A percentile compares a stretch with the other conserved stretches of the same genome.
Conservation (phyloP, 306 rosid genomes). For the Citrullus colocynthis region DNA sequence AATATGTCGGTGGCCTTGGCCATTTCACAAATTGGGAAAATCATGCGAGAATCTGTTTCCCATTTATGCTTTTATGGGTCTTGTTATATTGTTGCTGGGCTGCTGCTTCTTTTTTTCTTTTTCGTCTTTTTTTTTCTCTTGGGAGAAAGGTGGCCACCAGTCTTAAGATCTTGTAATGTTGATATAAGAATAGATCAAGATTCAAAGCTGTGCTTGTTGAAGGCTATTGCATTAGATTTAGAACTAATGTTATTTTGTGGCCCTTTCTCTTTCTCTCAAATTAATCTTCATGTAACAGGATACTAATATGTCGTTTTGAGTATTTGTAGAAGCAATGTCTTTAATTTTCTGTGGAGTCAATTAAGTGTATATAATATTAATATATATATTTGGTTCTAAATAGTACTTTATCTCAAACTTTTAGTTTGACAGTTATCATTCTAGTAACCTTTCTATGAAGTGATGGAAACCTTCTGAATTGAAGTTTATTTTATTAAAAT, state of each 20-base stretch:
- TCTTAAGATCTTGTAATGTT: background rate
- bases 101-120: background rate
- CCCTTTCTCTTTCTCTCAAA: background rate
- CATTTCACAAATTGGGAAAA: background rate
- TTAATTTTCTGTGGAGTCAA: background rate
- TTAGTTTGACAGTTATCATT: background rate
- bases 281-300: background rate
- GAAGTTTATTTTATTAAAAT: background rate
- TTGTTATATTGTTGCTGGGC: background rate
- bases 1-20: background rate
- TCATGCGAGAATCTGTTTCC: background rate
- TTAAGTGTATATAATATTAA: background rate
- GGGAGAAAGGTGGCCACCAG: background rate
- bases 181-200: background rate
- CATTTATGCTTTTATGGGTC: background rate
- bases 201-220: background rate
- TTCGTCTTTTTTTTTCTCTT: background rate
- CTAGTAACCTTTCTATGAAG: background rate
- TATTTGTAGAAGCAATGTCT: background rate
- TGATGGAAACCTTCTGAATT: background rate
- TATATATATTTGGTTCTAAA: background rate
- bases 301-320: background rate
- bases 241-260: background rate
- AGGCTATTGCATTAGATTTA: background rate
- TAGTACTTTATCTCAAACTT: background rate